Percentiles rank a stretch among this genome's conserved stretches.
Evolutionary conservation across 2,329 filamentous ascomycete species (phyloP).

Genomic region (Fusarium multiceps): DNA sequence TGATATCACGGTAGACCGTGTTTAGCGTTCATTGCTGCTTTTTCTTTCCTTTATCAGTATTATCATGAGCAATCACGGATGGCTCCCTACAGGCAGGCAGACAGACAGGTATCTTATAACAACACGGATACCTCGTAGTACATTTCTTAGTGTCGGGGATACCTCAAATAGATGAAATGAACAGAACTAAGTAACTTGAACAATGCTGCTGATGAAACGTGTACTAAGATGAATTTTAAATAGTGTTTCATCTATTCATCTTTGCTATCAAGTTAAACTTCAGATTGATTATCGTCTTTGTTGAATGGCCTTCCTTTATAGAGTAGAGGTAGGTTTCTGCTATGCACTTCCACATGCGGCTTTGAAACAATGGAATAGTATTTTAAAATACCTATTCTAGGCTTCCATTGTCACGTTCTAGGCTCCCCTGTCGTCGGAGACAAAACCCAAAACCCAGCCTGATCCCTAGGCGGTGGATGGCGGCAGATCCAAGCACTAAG

Average conservation of each 20-base stretch:
- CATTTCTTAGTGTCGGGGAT: slow-evolving; percentile 19
- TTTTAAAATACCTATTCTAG: neutral
- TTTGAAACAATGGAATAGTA: neutral
- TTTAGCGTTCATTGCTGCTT: slow-evolving; percentile 31
- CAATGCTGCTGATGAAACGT: neutral
- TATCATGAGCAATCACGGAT: neutral
- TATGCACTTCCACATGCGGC: neutral
- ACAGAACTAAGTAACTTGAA: neutral
- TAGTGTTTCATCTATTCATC: neutral
- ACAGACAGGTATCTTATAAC: neutral
- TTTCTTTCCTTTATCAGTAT: slow-evolving; percentile 7
- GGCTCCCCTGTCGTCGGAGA: slow-evolving; percentile 20
- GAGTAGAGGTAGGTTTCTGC: neutral
- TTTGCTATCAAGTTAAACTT: neutral
- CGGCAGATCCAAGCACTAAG: slow-evolving; percentile 42
- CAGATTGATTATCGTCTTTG: neutral
- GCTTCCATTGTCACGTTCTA: slow-evolving; percentile 2
- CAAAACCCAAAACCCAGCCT: slow-evolving; percentile 16
- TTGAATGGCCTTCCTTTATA: neutral
- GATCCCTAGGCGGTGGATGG: slow-evolving; percentile 38
- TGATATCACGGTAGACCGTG: slow-evolving; percentile 28
- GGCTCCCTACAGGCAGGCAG: neutral
- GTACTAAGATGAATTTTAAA: neutral
- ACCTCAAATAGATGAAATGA: neutral
- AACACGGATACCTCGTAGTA: neutral